Evolutionary conservation across 2,329 filamentous ascomycete genomes (phyloP).

Genomic region (Aspergillus sp.): DNA sequence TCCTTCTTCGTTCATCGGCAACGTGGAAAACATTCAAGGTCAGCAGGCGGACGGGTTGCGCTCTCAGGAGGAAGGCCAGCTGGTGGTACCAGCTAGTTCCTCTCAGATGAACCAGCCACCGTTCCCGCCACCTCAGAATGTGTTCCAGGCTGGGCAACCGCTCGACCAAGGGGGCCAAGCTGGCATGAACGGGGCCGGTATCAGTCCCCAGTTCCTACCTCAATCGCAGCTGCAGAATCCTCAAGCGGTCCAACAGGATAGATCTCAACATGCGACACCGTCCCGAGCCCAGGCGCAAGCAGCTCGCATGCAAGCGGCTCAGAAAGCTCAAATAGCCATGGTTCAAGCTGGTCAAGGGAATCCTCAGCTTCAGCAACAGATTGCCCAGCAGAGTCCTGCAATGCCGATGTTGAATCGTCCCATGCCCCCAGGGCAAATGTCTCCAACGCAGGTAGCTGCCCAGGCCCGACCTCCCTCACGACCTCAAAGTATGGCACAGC

Average conservation of each 20-base stretch:
- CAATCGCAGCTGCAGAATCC: conserved; percentile 39
- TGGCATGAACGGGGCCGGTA: conserved; percentile 29
- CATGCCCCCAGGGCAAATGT: conserved; percentile 33
- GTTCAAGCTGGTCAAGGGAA: conserved; percentile 40
- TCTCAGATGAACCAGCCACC: conserved; percentile 42
- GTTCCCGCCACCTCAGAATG: conserved; percentile 37
- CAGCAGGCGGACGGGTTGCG: conserved; percentile 58
- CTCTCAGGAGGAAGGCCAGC: conserved; percentile 54
- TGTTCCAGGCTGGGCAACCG: conserved; percentile 35
- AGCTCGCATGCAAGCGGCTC: conserved; percentile 35
- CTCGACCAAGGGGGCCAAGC: conserved; percentile 32
- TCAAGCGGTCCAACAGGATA: conserved; percentile 39
- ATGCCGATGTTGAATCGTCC: conserved; percentile 41
- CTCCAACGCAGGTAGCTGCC: conserved; percentile 27
- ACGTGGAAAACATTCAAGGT: conserved; percentile 50
- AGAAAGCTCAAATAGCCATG: conserved; percentile 42
- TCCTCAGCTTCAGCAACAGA: conserved; percentile 30
- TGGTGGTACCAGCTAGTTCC: conserved; percentile 59
- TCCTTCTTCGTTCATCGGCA: conserved; percentile 35
- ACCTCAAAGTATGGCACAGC: conserved; percentile 27
- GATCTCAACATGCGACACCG: conserved; percentile 30
- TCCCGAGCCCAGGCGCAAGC: conserved; percentile 33
- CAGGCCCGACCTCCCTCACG: conserved; percentile 30
- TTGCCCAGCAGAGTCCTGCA: conserved; percentile 34
- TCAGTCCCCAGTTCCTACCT: conserved; percentile 35